Evolutionary conservation across 2,329 filamentous ascomycete species (phyloP), one percentile per base, ranked within the genome.

Genomic region (Verticillium longisporum): DNA sequence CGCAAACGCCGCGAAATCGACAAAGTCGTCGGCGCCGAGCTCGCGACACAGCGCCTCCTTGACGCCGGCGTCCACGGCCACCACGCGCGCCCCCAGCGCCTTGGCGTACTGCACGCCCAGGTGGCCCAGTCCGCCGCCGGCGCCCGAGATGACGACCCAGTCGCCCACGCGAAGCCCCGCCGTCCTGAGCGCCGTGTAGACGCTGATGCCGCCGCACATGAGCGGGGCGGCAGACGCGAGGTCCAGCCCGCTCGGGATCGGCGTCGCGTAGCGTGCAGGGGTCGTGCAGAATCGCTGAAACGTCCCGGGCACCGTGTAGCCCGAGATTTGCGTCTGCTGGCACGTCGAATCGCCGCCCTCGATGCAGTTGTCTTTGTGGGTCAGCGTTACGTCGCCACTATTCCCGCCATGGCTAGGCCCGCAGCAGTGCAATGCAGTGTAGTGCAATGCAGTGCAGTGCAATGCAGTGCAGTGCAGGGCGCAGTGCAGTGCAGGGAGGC

Each of bases 131-230:
- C 72, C 72, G 31, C 72, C 71, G 2, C 71, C 71, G 2, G 64
- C 71, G n/a, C 71, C 72, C 2, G 65, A 63, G n/a, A 74, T 60
- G 4, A 66, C 65, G 2, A 71, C 62, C 67, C 67, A 70, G 36
- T 71, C 63, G 4, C 69, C 69, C 7, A 65, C 63, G 6, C 64
- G 65, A 31, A 65, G 26, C 9, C 60, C 60, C 37, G 63, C 63
- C 41, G 58, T 59, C 64, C 76, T 77, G 61, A 90, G 69, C 0
- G 87, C 87, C 7, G 77, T 77, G 68, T 80, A 90, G 9, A 86
- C 77, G 0, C 87, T 90, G 38, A 89, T 79, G 10, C 88, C 88
- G 21, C 81, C 88, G 68, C 88, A 90, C 55, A 90, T 77, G 79
- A 90, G 83, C 2, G 87, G 86, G n/a, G 87, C 77, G 9, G 75